phyloP scores from a whole-genome alignment of 2,329 filamentous ascomycete species.

The Colletotrichum euphorbiae region DNA sequence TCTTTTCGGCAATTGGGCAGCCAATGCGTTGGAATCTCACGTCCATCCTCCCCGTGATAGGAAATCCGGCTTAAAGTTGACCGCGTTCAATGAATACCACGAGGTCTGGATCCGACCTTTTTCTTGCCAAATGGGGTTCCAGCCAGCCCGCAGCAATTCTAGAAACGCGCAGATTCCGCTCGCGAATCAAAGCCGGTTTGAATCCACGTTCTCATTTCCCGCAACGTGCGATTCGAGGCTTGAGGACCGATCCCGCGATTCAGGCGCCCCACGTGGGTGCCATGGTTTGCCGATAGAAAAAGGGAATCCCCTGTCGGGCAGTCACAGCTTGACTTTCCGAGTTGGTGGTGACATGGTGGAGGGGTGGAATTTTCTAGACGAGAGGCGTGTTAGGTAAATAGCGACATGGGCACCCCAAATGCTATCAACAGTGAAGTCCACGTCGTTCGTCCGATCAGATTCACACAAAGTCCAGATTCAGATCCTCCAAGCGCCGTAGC shows the following conservation, averaged over 20 bases:
- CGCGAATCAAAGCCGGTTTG: constrained; percentile 18
- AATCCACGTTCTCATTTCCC: constrained; percentile 19
- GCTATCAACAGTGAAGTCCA: background rate
- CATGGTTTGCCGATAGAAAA: constrained; percentile 30
- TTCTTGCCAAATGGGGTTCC: background rate
- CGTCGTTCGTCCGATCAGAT: background rate
- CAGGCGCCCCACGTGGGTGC: constrained; percentile 33
- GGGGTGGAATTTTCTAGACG: constrained; percentile 38
- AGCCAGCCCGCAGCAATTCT: background rate
- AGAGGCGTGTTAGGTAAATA: constrained; percentile 13
- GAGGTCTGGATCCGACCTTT: background rate
- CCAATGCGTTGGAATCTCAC: too few relatives aligned
- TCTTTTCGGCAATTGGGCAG: too few relatives aligned
- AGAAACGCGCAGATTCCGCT: background rate
- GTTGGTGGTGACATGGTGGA: constrained; percentile 11
- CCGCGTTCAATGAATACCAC: background rate
- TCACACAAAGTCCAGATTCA: background rate
- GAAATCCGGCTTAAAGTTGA: too few relatives aligned
- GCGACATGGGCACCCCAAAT: background rate
- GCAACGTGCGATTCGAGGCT: constrained; percentile 9
- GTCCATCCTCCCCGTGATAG: too few relatives aligned
- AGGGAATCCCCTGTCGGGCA: constrained; percentile 3
- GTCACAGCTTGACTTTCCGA: constrained; percentile 10
- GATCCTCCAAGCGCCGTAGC: constrained; percentile 18
- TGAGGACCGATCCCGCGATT: constrained; percentile 17